Conservation (phyloP, 1,139 yeast genomes). For the Nakaseomyces bracarensis region DNA sequence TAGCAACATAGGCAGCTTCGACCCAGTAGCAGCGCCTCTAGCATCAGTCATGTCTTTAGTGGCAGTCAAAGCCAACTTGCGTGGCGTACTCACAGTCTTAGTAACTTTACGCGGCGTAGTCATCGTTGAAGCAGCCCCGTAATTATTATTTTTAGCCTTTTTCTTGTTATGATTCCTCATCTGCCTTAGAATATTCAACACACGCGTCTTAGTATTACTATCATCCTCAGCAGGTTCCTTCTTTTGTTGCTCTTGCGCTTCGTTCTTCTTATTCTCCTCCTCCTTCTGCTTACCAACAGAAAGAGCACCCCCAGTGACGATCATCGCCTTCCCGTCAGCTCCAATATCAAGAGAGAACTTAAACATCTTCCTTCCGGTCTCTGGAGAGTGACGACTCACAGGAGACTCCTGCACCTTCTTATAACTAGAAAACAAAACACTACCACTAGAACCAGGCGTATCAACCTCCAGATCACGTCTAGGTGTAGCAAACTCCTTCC, state of each 20-base stretch:
- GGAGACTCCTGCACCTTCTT: conserved; percentile 7
- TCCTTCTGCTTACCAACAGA: too few relatives aligned
- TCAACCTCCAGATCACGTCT: conserved; percentile 1
- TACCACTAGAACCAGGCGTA: not conserved
- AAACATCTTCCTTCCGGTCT: conserved; percentile 3
- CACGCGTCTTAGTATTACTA: conserved; percentile 13
- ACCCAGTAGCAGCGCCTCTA: not conserved
- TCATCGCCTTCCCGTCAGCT: conserved; percentile 23
- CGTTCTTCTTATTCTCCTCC: not conserved
- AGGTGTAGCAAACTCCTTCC: conserved; percentile 5
- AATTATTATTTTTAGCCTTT: not conserved
- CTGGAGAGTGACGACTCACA: conserved; percentile 1
- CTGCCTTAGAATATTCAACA: conserved; percentile 20
- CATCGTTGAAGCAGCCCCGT: not conserved
- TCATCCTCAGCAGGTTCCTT: conserved; percentile 1
- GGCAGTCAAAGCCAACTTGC: not conserved
- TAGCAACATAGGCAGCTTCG: conserved; percentile 3
- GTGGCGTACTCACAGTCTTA: not conserved
- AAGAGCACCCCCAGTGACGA: conserved; percentile 11
- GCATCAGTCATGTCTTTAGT: not conserved
- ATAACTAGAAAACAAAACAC: not conserved
- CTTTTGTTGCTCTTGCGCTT: not conserved
- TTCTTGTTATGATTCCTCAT: conserved; percentile 18
- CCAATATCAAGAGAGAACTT: conserved; percentile 22
- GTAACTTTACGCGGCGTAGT: conserved; percentile 7